A percentile compares a stretch with the other conserved stretches of the same genome.
Conservation (phyloP, 192 early-diverging fungal species). For the Phycomyces blakesleeanus region DNA sequence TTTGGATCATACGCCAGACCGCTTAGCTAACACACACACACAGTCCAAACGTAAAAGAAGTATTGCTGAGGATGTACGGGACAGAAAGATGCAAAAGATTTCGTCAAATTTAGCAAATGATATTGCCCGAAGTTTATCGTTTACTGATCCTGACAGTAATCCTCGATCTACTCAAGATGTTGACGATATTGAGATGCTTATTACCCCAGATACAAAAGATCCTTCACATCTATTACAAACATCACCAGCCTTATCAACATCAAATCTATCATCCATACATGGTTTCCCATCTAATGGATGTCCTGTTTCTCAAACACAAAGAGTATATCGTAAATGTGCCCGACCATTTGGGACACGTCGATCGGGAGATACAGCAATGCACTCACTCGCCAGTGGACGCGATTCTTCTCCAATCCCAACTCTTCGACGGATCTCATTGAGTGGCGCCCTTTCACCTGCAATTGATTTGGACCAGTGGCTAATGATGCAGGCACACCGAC, state of each 20-base stretch:
- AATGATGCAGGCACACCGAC: slow-evolving; percentile 11
- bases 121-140: slow-evolving; percentile 32
- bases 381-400: neutral
- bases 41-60: slow-evolving; percentile 31
- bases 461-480: slow-evolving; percentile 15
- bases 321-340: too few relatives aligned
- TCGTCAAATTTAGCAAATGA: slow-evolving; percentile 31
- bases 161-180: neutral
- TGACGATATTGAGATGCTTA: neutral
- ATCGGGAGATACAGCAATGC: neutral
- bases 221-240: too few relatives aligned
- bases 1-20: slow-evolving; percentile 3
- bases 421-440: slow-evolving; percentile 22
- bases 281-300: neutral
- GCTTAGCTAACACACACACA: neutral
- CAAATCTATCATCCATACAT: neutral
- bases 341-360: too few relatives aligned
- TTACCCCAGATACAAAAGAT: too few relatives aligned
- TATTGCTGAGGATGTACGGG: slow-evolving; percentile 27
- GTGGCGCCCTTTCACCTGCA: neutral
- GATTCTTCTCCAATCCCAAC: slow-evolving; percentile 16
- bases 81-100: slow-evolving; percentile 30
- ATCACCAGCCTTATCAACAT: neutral
- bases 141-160: slow-evolving; percentile 12
- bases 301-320: too few relatives aligned